phyloP scores from a whole-genome alignment of 495 filamentous ascomycete species.

The Neurospora discreta region DNA sequence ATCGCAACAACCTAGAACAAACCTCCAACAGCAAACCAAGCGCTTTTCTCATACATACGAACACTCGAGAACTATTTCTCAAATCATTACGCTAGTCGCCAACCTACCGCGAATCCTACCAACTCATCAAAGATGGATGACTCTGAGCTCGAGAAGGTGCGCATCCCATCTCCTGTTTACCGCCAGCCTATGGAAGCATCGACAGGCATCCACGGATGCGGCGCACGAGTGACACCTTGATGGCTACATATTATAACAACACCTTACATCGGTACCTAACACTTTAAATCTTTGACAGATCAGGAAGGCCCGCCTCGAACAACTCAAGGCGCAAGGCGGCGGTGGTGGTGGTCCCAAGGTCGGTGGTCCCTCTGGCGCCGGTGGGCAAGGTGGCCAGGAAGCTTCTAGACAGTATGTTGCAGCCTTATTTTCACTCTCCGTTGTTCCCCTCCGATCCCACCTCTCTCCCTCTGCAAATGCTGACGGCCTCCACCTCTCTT shows the following conservation, averaged over 20 bases:
- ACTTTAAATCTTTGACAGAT: slow-evolving; percentile 42
- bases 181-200: not conserved
- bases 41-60: not conserved
- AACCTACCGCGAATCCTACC: not conserved
- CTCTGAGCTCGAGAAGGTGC: slow-evolving; percentile 71
- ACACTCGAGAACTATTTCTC: not conserved
- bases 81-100: not conserved
- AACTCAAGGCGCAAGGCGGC: slow-evolving; percentile 65
- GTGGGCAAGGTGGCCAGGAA: slow-evolving; percentile 42
- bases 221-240: not conserved
- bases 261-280: not conserved
- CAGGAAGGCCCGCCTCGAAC: slow-evolving; percentile 76
- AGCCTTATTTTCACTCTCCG: too few relatives aligned
- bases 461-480: too few relatives aligned
- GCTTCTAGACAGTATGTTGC: slow-evolving; percentile 49
- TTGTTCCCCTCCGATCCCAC: not conserved
- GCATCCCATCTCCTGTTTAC: not conserved
- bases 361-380: slow-evolving; percentile 29
- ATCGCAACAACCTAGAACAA: not conserved
- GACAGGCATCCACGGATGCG: not conserved
- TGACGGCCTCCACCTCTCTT: not conserved
- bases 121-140: slow-evolving; percentile 53
- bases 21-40: not conserved
- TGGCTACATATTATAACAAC: not conserved
- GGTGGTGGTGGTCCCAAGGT: slow-evolving; percentile 27